A percentile compares a stretch with the other conserved stretches of the same genome.
Conservation (phyloP, 106 monocot genomes). For the Dioscorea alata region DNA sequence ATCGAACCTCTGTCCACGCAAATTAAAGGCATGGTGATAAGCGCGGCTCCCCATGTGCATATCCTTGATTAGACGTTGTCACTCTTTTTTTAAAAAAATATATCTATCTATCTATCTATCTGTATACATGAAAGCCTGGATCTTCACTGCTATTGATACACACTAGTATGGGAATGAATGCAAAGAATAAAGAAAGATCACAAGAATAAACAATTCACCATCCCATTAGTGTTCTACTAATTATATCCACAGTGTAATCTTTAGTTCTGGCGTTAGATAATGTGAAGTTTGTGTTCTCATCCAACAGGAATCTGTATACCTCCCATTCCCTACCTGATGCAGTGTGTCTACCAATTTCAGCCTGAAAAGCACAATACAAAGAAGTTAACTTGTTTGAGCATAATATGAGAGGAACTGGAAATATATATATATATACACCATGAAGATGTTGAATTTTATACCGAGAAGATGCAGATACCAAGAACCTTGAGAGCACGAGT, state of each 20-base stretch:
- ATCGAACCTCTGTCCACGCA: too few relatives aligned
- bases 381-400: background rate
- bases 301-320: conserved; percentile 82
- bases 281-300: conserved; percentile 54
- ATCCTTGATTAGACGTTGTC: too few relatives aligned
- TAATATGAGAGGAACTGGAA: too few relatives aligned
- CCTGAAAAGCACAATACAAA: conserved; percentile 26
- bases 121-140: too few relatives aligned
- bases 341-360: conserved; percentile 72
- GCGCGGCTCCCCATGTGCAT: too few relatives aligned
- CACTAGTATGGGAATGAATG: too few relatives aligned
- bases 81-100: too few relatives aligned
- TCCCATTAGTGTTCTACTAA: conserved; percentile 72
- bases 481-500: conserved; percentile 64
- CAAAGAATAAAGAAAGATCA: too few relatives aligned
- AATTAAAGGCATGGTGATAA: too few relatives aligned
- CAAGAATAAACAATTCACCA: conserved; percentile 27
- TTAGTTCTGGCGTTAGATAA: conserved; percentile 27
- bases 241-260: conserved; percentile 60
- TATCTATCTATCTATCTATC: too few relatives aligned
- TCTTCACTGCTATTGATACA: too few relatives aligned
- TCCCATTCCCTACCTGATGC: conserved; percentile 79
- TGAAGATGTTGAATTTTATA: conserved; percentile 5
- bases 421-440: too few relatives aligned
- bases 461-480: conserved; percentile 92